Evolutionary conservation across 495 filamentous ascomycete genomes (phyloP).

Genomic region (Extremus antarcticus): DNA sequence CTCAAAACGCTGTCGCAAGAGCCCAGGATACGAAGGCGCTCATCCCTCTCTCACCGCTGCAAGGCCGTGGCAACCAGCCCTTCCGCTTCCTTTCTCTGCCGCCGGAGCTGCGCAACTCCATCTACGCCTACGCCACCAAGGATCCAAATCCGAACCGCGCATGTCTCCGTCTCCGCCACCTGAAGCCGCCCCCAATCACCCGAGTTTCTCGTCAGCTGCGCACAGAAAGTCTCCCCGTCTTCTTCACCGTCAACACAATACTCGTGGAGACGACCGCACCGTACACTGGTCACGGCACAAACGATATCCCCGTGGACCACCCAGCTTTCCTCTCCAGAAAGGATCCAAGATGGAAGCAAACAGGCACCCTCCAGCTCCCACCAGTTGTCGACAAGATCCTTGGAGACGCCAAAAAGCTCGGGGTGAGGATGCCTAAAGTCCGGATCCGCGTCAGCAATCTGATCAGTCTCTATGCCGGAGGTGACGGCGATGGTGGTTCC

Average conservation of each 20-base stretch:
- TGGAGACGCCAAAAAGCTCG: neutral
- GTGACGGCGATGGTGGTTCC: no score
- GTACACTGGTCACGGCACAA: neutral
- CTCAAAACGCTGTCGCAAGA: no score
- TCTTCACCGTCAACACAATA: neutral
- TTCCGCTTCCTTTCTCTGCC: neutral
- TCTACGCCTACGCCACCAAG: neutral
- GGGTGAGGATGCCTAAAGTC: no score
- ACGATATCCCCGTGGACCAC: neutral
- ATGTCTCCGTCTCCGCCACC: neutral
- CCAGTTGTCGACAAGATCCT: neutral
- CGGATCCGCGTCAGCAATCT: no score
- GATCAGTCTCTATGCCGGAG: no score
- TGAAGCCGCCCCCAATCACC: neutral
- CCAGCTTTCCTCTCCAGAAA: neutral
- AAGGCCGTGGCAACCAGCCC: neutral
- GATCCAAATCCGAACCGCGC: neutral
- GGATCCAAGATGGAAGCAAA: neutral
- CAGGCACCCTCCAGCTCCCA: neutral
- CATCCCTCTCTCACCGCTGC: neutral
- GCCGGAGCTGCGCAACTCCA: neutral
- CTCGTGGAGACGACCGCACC: neutral
- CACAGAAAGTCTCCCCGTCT: neutral
- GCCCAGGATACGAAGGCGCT: no score
- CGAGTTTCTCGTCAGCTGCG: neutral